Percentiles rank a stretch among this genome's conserved stretches.
phyloP scores from a whole-genome alignment of 306 rosid genomes.

The Quercus engelmannii region DNA sequence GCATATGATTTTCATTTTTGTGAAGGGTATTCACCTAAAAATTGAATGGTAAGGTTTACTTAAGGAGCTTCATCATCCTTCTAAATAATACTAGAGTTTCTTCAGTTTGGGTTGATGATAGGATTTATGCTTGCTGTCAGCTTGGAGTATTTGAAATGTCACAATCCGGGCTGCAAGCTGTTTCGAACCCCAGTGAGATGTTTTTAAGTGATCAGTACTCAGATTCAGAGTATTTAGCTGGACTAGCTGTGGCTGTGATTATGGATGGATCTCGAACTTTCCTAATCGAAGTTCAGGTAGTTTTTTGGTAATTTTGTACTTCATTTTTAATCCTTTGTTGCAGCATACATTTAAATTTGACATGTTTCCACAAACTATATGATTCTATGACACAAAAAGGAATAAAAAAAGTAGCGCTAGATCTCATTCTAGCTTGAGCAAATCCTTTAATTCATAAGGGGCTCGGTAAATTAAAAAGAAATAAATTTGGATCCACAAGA shows the following conservation, averaged over 20 bases:
- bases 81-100: not conserved
- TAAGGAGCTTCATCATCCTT: not conserved
- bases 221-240: slow-evolving; percentile 71
- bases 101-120: slow-evolving; percentile 16
- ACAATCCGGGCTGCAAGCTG: slow-evolving; percentile 64
- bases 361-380: not conserved
- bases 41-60: not conserved
- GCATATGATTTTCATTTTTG: not conserved
- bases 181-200: slow-evolving; percentile 73
- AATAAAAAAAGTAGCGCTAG: too few species aligned
- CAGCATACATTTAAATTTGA: not conserved
- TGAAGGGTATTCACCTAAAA: not conserved
- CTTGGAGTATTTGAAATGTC: slow-evolving; percentile 97
- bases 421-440: too few species aligned
- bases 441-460: too few species aligned
- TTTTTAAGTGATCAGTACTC: slow-evolving; percentile 66
- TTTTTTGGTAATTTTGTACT: slow-evolving; percentile 1
- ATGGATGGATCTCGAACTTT: slow-evolving; percentile 95
- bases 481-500: too few species aligned
- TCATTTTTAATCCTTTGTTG: not conserved
- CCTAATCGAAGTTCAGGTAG: slow-evolving; percentile 90
- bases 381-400: not conserved
- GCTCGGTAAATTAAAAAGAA: too few species aligned
- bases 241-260: slow-evolving; percentile 77
- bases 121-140: slow-evolving; percentile 37